Base-by-base conservation (phyloP, 1,284 basidiomycete species). In the Naganishia sp. region DNA sequence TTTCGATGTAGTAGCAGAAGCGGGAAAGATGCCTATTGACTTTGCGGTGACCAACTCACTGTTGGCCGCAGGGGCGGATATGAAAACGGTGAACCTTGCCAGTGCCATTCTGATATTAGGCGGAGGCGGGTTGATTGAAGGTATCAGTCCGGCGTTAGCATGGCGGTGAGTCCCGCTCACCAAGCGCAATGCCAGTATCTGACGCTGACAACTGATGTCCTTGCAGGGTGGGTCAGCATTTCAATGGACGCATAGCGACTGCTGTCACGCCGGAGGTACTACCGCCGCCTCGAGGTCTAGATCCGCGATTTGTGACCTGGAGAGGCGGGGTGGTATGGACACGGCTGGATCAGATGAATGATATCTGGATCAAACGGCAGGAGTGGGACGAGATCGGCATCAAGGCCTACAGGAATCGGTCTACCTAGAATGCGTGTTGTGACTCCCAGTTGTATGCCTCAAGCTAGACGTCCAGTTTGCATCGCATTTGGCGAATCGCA, bases 241-340 rank as follows among this genome's bases (percentile, higher is more conserved):
- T 21, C 45, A 25, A 63, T 25, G 64, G 39, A 16, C 55, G 63
- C 43, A 39, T 67, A 36, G 25, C 59, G 23, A 61, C 48, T 33
- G 50, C 7, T 44, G 53, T 63, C 46, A 49, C 44, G 33, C 87
- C 93, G 11, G 86, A 88, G 69, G 90, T 95, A 68, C 90, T 98
- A 52, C 92, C 94, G 18, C 89, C 92, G 2, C 94, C 94, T 1
- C 90, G 94, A 74, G 92, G 94, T 67, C 87, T 97, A 66, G 94
- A 98, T 78, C 92, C 92, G 6, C 85, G 87, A 44, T 87, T 92
- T 56, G 83, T 98, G 48, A 87, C 87, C 25, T 99, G 95, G 95
- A 97, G 97, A 79, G 95, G 95, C 6, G 92, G 90, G 21, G 87
- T 90, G n/a, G 92, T 96, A 23, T 86, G 98, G 66, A 92, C 89